Percentiles rank a stretch among this genome's conserved stretches.
These are phyloP conservation scores for Fistulinella prunicolor DNA, from an alignment of 768 basidiomycete species.

Conservation along the genomic window DNA sequence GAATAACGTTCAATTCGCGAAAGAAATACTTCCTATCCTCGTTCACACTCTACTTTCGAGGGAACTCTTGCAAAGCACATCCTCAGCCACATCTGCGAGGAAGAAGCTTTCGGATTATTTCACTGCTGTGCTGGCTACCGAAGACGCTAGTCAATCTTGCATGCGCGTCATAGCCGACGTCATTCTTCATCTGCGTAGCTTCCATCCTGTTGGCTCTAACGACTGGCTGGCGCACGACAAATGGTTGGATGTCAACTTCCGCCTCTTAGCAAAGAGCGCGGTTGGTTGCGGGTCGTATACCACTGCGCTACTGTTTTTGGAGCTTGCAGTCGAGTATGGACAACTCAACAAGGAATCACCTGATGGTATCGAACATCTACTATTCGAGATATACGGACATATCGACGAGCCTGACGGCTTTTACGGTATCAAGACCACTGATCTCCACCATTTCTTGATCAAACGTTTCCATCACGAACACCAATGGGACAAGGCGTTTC, in stretches of 20 bases:
- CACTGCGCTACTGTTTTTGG: slow-evolving; percentile 86
- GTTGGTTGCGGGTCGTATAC: slow-evolving; percentile 81
- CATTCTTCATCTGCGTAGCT: slow-evolving; percentile 77
- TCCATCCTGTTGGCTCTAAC: slow-evolving; percentile 37
- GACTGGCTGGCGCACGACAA: slow-evolving; percentile 58
- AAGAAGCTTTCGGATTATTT: slow-evolving; percentile 24
- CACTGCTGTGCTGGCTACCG: slow-evolving; percentile 24
- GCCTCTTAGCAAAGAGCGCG: slow-evolving; percentile 69
- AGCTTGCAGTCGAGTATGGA: slow-evolving; percentile 62
- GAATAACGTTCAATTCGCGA: slow-evolving; percentile 55
- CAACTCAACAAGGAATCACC: slow-evolving; percentile 27
- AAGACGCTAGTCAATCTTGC: slow-evolving; percentile 42
- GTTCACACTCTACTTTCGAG: slow-evolving; percentile 62
- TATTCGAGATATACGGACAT: slow-evolving; percentile 91
- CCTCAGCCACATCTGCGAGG: slow-evolving; percentile 6
- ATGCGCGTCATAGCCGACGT: slow-evolving; percentile 64
- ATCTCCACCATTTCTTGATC: slow-evolving; percentile 78
- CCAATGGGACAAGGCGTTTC: slow-evolving; percentile 89
- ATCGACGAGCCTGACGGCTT: slow-evolving; percentile 99
- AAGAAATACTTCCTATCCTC: slow-evolving; percentile 68
- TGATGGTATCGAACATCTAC: slow-evolving; percentile 54
- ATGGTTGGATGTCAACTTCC: slow-evolving; percentile 80
- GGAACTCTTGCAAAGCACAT: slow-evolving; percentile 14
- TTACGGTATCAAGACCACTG: slow-evolving; percentile 82
- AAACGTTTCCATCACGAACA: slow-evolving; percentile 89